A percentile compares a stretch with the other conserved stretches of the same genome.
phyloP scores from a whole-genome alignment of 768 basidiomycete genomes.

The Rhizopogon roseolus region DNA sequence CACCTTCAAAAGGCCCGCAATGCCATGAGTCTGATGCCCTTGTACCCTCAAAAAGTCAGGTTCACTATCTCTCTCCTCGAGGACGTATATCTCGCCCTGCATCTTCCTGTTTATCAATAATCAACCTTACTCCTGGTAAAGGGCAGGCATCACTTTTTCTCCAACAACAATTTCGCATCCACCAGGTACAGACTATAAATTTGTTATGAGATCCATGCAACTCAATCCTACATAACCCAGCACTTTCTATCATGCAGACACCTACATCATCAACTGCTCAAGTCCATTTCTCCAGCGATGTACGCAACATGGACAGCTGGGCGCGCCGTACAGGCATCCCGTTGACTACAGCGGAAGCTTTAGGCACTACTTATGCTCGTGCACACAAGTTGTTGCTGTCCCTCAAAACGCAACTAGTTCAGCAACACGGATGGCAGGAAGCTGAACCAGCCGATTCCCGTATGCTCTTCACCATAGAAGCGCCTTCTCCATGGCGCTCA shows the following conservation, averaged over 20 bases:
- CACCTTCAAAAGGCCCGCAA: constrained; percentile 38
- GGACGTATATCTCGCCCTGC: constrained; percentile 13
- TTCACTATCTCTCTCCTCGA: constrained; percentile 22
- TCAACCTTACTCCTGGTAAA: constrained; percentile 24
- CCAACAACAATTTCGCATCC: constrained; percentile 3
- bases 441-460: constrained; percentile 54
- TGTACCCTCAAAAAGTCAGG: constrained; percentile 19
- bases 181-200: constrained; percentile 24
- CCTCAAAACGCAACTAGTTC: constrained; percentile 59
- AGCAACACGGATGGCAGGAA: constrained; percentile 68
- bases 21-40: constrained; percentile 22
- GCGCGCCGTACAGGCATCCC: constrained; percentile 74
- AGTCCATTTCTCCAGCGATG: constrained; percentile 76
- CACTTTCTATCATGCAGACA: constrained; percentile 21
- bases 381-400: constrained; percentile 72
- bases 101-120: constrained; percentile 9
- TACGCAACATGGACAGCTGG: constrained; percentile 82
- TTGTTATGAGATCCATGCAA: constrained; percentile 3
- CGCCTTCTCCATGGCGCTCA: constrained; percentile 74
- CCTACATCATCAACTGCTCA: constrained; percentile 41
- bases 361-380: constrained; percentile 76
- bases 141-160: constrained; percentile 19
- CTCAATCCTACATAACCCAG: neutral
- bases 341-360: constrained; percentile 76
- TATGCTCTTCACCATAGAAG: constrained; percentile 77